A percentile compares a stretch with the other conserved stretches of the same genome.
These are phyloP conservation scores for Ganoderma leucocontextum DNA, from an alignment of 1,284 basidiomycete species.

Conservation along the genomic window DNA sequence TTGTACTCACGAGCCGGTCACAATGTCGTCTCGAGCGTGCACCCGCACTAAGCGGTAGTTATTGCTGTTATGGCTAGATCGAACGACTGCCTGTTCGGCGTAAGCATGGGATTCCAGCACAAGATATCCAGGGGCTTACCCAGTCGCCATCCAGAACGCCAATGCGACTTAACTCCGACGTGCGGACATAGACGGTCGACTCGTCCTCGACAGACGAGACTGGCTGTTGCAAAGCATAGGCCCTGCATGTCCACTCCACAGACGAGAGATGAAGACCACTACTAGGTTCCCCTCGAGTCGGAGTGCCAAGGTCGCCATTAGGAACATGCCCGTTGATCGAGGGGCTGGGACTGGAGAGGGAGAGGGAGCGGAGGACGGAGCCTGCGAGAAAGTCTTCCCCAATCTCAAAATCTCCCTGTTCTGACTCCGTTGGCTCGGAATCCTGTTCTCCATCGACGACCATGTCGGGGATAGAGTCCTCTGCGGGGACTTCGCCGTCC, in stretches of 20 bases:
- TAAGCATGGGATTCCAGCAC: neutral
- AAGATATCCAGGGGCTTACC: conserved; percentile 57
- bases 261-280: conserved; percentile 19
- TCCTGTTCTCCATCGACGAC: conserved; percentile 21
- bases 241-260: conserved; percentile 28
- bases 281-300: conserved; percentile 8
- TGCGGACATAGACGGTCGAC: conserved; percentile 35
- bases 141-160: conserved; percentile 46
- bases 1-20: conserved; percentile 42
- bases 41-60: conserved; percentile 63
- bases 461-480: conserved; percentile 26
- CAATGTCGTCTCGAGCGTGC: conserved; percentile 57
- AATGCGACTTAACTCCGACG: conserved; percentile 34
- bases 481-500: conserved; percentile 12
- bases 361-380: conserved; percentile 46
- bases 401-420: conserved; percentile 52
- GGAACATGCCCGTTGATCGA: conserved; percentile 16
- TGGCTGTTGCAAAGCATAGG: conserved; percentile 44
- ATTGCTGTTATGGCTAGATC: conserved; percentile 15
- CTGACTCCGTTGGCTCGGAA: conserved; percentile 32
- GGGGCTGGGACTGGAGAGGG: conserved; percentile 16
- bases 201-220: conserved; percentile 42
- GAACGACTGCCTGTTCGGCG: conserved; percentile 26
- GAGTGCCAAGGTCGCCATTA: conserved; percentile 22
- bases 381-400: conserved; percentile 75